Evolutionary conservation across 805 yeast species (phyloP), one percentile per base, ranked within the genome.

Genomic region (Yarrowia porcina): DNA sequence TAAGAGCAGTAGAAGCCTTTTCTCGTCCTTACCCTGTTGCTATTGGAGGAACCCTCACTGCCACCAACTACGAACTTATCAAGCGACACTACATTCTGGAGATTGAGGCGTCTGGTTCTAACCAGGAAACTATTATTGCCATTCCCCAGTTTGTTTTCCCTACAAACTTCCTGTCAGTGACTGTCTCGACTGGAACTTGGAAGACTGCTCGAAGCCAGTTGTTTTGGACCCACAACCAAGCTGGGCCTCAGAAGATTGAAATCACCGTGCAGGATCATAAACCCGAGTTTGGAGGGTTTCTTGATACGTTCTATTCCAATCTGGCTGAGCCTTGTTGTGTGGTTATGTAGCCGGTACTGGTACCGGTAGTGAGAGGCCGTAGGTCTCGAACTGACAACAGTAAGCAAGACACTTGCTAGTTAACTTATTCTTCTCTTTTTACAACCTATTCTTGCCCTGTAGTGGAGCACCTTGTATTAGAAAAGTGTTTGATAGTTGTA

Each of bases 21-120:
- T 75, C 89, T 27, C 79, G 99, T 50, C 97, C 98, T 1, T 87
- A 80, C 66, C 86, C 91, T 0, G 72, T 85, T 0, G 82, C 86
- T 3, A 79, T 87, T 0, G 79, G 78, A 33, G 98, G 98, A 1
- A 68, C 69, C 0, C 79, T 88, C 13, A 70, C 70, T 6, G 72
- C 75, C 18, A 82, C 86, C 15, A 84, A 80, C 57, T 91, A 91
- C 72, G 85, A 88, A 64, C 67, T 88, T 57, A 73, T 74, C 44
- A 71, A 74, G 4, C 76, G 77, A 20, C 73, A 70, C 28, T 90
- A 83, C 70, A 70, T 71, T 0, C 72, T 90, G 63, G 77, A 79
- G 11, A 71, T 91, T 15, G 66, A 70, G 12, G 68, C 66, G 9
- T 18, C 61, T 6, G 49, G 39, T 11, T 6, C 6, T 8, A 12